Conservation (phyloP, 257 asterid species). For the Henckelia pumila region DNA sequence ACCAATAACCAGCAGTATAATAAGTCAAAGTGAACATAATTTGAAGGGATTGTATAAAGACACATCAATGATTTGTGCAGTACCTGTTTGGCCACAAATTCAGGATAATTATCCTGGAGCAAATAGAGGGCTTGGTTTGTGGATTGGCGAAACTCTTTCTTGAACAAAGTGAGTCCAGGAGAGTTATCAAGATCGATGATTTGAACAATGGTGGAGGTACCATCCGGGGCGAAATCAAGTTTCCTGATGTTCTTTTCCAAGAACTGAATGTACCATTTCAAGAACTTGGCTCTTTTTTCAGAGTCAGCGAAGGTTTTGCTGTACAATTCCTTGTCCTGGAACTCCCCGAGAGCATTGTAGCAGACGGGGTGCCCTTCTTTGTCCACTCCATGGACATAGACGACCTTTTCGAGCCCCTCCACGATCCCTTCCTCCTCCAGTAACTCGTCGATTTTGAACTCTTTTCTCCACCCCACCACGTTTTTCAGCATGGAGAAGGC, state of each 20-base stretch:
- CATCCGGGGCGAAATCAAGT: constrained; percentile 17
- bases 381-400: constrained; percentile 15
- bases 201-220: constrained; percentile 17
- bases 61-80: not conserved
- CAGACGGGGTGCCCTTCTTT: constrained; percentile 20
- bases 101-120: constrained; percentile 21
- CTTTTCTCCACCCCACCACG: constrained; percentile 18
- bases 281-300: constrained; percentile 34
- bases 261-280: constrained; percentile 60
- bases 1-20: not conserved
- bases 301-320: constrained; percentile 43
- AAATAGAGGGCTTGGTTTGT: constrained; percentile 17
- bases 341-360: constrained; percentile 53
- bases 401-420: constrained; percentile 17
- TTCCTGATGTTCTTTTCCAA: constrained; percentile 32
- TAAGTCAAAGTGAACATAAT: not conserved
- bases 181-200: constrained; percentile 16
- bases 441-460: constrained; percentile 10
- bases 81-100: constrained; percentile 23
- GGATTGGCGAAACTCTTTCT: constrained; percentile 20
- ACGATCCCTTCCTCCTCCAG: constrained; percentile 5
- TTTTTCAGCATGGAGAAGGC: constrained; percentile 30
- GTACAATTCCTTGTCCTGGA: constrained; percentile 71
- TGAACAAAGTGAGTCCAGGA: constrained; percentile 16
- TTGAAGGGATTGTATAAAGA: not conserved